Percentiles rank a stretch among this genome's conserved stretches.
phyloP scores from a whole-genome alignment of 1,284 basidiomycete species.

The Leccinum angustisporum region DNA sequence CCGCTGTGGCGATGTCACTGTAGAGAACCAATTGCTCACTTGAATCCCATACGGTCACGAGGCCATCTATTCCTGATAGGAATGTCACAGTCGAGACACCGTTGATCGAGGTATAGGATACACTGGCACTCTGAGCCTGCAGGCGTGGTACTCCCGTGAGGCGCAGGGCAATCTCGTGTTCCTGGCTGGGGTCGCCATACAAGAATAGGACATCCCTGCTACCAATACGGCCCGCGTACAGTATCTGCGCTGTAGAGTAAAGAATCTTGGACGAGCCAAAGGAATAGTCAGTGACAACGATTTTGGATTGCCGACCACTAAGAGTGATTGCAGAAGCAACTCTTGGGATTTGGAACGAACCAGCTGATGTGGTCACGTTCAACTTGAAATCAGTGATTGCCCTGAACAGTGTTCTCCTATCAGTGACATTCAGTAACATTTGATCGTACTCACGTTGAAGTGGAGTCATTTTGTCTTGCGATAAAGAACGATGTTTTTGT shows the following conservation, averaged over 20 bases:
- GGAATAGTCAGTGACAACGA: conserved; percentile 65
- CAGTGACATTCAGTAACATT: conserved; percentile 1
- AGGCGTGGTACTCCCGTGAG: conserved; percentile 47
- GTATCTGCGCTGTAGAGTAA: conserved; percentile 68
- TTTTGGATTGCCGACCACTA: conserved; percentile 66
- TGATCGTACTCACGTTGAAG: conserved; percentile 54
- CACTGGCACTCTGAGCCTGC: conserved; percentile 31
- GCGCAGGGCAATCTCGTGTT: conserved; percentile 56
- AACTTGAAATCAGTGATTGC: conserved; percentile 52
- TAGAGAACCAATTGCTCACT: conserved; percentile 64
- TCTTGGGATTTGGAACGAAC: conserved; percentile 53
- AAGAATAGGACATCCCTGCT: conserved; percentile 68
- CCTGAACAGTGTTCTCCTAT: conserved; percentile 35
- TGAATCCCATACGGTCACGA: conserved; percentile 66
- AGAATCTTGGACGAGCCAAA: conserved; percentile 58
- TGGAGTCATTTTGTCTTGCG: conserved; percentile 63
- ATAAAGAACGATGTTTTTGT: conserved; percentile 67
- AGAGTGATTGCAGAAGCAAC: conserved; percentile 54
- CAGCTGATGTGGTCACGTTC: conserved; percentile 52
- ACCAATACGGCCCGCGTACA: conserved; percentile 68
- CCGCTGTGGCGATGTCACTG: conserved; percentile 61
- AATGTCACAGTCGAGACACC: conserved; percentile 46
- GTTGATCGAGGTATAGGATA: conserved; percentile 34
- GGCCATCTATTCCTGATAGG: conserved; percentile 53
- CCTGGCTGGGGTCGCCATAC: conserved; percentile 57